Evolutionary conservation across 192 early-diverging fungal species (phyloP).

Genomic region (Coemansia sp.): DNA sequence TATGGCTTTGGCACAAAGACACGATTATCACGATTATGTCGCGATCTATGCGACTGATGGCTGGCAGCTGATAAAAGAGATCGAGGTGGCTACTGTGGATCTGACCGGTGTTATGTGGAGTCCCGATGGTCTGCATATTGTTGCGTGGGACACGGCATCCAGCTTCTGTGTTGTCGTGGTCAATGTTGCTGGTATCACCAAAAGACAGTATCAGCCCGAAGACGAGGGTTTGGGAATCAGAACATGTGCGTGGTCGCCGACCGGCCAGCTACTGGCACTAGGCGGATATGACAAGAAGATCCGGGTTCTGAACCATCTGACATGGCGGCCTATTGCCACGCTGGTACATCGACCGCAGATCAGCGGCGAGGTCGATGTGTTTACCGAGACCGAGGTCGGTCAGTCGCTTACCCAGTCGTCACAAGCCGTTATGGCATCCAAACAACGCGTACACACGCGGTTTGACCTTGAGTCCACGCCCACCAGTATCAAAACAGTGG

Average conservation of each 20-base stretch:
- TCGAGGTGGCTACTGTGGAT: constrained; percentile 29
- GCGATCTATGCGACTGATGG: constrained; percentile 38
- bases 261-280: constrained; percentile 46
- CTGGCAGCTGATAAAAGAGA: constrained; percentile 41
- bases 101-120: constrained; percentile 30
- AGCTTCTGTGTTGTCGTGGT: constrained; percentile 21
- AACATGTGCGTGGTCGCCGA: constrained; percentile 33
- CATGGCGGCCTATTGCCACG: constrained; percentile 45
- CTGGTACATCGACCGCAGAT: constrained; percentile 18
- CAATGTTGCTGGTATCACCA: constrained; percentile 36
- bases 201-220: constrained; percentile 19
- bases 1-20: constrained; percentile 50
- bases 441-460: constrained; percentile 20
- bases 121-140: constrained; percentile 48
- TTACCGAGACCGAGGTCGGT: constrained; percentile 28
- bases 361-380: constrained; percentile 28
- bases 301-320: constrained; percentile 43
- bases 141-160: constrained; percentile 32
- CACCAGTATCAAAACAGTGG: constrained; percentile 9
- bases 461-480: constrained; percentile 27
- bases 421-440: constrained; percentile 6
- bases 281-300: constrained; percentile 31
- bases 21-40: constrained; percentile 47
- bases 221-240: constrained; percentile 31
- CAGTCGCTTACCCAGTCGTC: constrained; percentile 27